Conservation (phyloP, 2,329 filamentous ascomycete species). For the Pseudocercospora musae region DNA sequence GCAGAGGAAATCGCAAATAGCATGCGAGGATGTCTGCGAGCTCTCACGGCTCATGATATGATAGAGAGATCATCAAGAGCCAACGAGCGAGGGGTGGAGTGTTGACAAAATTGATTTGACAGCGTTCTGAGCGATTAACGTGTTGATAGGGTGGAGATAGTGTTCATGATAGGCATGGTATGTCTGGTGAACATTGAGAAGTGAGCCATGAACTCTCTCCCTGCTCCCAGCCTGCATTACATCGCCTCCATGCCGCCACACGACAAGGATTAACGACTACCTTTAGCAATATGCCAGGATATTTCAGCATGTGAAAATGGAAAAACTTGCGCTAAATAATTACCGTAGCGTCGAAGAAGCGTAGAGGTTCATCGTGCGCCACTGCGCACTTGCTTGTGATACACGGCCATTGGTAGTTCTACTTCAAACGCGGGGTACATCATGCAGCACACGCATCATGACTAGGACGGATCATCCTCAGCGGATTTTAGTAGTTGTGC, state of each 20-base stretch:
- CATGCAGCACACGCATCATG: background rate
- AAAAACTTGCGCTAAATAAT: background rate
- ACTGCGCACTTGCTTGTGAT: background rate
- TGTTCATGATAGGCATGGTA: background rate
- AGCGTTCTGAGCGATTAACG: background rate
- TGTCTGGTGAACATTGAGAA: no score
- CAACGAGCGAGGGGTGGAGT: background rate
- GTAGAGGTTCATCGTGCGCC: background rate
- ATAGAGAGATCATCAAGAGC: background rate
- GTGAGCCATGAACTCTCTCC: background rate
- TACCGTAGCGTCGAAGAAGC: background rate
- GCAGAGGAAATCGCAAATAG: background rate
- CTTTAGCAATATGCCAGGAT: background rate
- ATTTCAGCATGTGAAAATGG: background rate
- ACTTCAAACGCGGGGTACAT: background rate
- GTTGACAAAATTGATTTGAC: background rate
- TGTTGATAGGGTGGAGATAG: background rate
- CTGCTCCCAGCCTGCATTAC: background rate
- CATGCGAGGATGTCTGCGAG: background rate
- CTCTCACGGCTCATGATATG: slow-evolving; percentile 5
- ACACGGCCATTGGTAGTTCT: background rate
- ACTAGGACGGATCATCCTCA: background rate
- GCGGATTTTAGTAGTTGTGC: background rate
- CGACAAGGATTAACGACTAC: background rate
- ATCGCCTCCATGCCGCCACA: background rate